Evolutionary conservation across 192 early-diverging fungal genomes (phyloP), one percentile per base, ranked within the genome.

Genomic region (Backusella tuberculispora): DNA sequence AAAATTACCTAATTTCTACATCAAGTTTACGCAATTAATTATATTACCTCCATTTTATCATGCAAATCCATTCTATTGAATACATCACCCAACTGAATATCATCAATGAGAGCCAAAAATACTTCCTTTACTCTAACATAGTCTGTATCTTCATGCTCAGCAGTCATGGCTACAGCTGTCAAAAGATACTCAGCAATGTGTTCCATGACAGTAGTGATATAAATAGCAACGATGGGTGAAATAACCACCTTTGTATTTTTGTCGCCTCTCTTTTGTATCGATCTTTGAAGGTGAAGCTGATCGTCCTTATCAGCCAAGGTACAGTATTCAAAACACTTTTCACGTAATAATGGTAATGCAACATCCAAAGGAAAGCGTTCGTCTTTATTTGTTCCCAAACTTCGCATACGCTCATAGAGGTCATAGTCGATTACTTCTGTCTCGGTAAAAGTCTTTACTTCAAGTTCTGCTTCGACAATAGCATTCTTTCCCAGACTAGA

Each of bases 151-250:
- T 84, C 85, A 65, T 83, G 81, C 14, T 86, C 85, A 8, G 83
- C 81, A 46, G 82, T 81, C 42, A 83, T 83, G 3, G 86, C 86
- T 0, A 86, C 81, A 15, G 76, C 72, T 26, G 83, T 82, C 1
- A 89, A 77, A 1, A 87, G 74, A 77, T 87, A 85, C 42, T 89
- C 88, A 14, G 86, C 88, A 41, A 89, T 83, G 73, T 89, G 85
- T 47, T 89, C 88, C 29, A 89, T 63, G 1, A 89, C 81, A 12
- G 88, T 87, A 1, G 88, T 87, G 14, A 89, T 78, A 79, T 89
- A 89, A 53, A 89, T 89, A 45, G 88, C 88, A 3, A 83, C 81
- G 26, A 83, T 76, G 12, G 81, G 75, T 21, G 78, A 83, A 13
- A 83, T 76, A 3, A 74, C 63, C 7, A 76, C 43, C 45, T 69